Conservation (phyloP, 2,329 filamentous ascomycete species). For the Ceratocystis eucalypticola region DNA sequence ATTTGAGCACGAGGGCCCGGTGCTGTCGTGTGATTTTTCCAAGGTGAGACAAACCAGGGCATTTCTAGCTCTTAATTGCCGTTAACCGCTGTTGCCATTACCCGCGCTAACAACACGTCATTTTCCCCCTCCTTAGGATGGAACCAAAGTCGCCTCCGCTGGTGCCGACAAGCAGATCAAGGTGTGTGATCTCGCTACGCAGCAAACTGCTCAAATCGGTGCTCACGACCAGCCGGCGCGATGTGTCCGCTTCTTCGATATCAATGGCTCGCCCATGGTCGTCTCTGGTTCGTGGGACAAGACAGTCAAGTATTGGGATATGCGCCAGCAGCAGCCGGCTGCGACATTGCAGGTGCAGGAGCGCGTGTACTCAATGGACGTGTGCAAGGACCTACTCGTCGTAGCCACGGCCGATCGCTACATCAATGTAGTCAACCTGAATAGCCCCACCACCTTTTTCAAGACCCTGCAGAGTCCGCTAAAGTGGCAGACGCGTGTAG, state of each 20-base stretch:
- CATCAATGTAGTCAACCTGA: conserved; percentile 88
- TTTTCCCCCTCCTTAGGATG: conserved; percentile 48
- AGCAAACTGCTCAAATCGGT: conserved; percentile 59
- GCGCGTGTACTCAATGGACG: conserved; percentile 82
- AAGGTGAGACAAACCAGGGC: conserved; percentile 44
- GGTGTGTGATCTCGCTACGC: conserved; percentile 65
- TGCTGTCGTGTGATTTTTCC: conserved; percentile 75
- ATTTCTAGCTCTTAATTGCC: too few species aligned
- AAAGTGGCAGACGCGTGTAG: conserved; percentile 94
- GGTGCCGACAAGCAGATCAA: conserved; percentile 86
- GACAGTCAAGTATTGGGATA: conserved; percentile 80
- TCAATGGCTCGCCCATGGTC: conserved; percentile 60
- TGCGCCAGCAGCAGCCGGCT: conserved; percentile 51
- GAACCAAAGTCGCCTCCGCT: conserved; percentile 71
- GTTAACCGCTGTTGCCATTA: too few species aligned
- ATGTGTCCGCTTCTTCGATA: conserved; percentile 64
- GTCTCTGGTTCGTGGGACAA: conserved; percentile 91
- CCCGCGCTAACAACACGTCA: conserved; percentile 3
- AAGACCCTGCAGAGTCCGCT: conserved; percentile 92
- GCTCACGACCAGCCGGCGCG: conserved; percentile 75
- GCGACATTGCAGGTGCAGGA: conserved; percentile 57
- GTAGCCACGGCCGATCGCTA: conserved; percentile 88
- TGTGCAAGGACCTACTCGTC: conserved; percentile 76
- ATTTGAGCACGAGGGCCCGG: conserved; percentile 76
- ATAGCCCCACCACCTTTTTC: conserved; percentile 80